Evolutionary conservation across 2,329 filamentous ascomycete species (phyloP).

Genomic region (Tolypocladium endophyticum): DNA sequence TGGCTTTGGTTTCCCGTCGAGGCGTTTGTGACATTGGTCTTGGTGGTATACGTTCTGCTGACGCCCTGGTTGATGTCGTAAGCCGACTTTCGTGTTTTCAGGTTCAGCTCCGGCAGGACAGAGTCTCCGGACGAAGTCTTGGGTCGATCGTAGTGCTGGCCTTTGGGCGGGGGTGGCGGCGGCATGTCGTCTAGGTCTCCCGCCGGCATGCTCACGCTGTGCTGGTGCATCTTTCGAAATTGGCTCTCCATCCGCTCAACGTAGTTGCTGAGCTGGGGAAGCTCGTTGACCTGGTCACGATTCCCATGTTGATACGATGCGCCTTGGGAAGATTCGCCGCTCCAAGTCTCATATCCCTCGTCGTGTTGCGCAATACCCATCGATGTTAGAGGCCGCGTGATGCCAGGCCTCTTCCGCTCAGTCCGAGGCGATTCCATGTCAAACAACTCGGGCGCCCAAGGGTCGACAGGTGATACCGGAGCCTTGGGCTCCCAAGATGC

Average conservation of each 20-base stretch:
- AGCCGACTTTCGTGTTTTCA: constrained; percentile 61
- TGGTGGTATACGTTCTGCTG: constrained; percentile 75
- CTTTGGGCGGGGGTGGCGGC: constrained; percentile 54
- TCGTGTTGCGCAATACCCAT: constrained; percentile 56
- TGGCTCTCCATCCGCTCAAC: constrained; percentile 86
- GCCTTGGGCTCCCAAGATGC: constrained; percentile 45
- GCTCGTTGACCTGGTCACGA: constrained; percentile 39
- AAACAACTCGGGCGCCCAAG: constrained; percentile 90
- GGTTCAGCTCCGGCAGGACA: constrained; percentile 29
- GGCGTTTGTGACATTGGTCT: constrained; percentile 72
- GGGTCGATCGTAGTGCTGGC: constrained; percentile 38
- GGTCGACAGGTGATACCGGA: constrained; percentile 49
- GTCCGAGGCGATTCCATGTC: constrained; percentile 34
- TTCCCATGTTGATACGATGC: constrained; percentile 29
- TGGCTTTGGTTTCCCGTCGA: constrained; percentile 63
- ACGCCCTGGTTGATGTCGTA: constrained; percentile 66
- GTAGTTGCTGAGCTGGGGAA: constrained; percentile 72
- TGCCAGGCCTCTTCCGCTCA: constrained; percentile 13
- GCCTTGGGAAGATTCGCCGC: constrained; percentile 41
- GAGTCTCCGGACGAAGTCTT: constrained; percentile 46
- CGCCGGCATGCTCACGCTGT: constrained; percentile 33
- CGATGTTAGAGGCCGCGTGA: constrained; percentile 54
- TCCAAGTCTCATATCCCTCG: constrained; percentile 50
- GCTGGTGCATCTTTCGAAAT: constrained; percentile 59
- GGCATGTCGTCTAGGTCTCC: constrained; percentile 37